Percentiles rank a stretch among this genome's conserved stretches.
These are phyloP conservation scores for Rhododendron kiyosumense DNA, from an alignment of 148 eudicot genomes.

Conservation along the genomic window DNA sequence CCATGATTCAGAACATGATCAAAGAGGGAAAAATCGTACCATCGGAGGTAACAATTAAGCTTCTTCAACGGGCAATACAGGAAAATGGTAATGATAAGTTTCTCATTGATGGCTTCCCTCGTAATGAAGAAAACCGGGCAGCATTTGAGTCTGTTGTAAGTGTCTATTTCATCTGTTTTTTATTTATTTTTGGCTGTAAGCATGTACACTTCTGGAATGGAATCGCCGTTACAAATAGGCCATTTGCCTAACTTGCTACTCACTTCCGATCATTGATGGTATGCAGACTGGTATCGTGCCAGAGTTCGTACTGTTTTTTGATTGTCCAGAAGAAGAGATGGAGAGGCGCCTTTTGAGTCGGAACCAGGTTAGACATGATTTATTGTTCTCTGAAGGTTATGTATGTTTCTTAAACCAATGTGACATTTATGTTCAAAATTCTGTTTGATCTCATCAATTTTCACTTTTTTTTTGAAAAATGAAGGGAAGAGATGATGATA, in stretches of 20 bases:
- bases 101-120: slow-evolving; percentile 84
- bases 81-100: slow-evolving; percentile 61
- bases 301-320: slow-evolving; percentile 64
- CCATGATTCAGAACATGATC: slow-evolving; percentile 79
- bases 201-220: slow-evolving; percentile 6
- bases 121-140: slow-evolving; percentile 72
- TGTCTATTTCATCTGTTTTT: background rate
- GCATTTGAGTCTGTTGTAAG: slow-evolving; percentile 78
- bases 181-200: background rate
- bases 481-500: slow-evolving; percentile 67
- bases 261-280: slow-evolving; percentile 6
- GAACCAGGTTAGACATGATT: slow-evolving; percentile 54
- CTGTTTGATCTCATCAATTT: background rate
- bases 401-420: background rate
- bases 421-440: background rate
- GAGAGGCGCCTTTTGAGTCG: slow-evolving; percentile 68
- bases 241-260: background rate
- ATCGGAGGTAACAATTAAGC: slow-evolving; percentile 71
- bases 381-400: background rate
- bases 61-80: slow-evolving; percentile 64
- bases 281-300: slow-evolving; percentile 74
- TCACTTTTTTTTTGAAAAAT: slow-evolving; percentile 2
- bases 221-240: background rate
- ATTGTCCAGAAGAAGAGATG: slow-evolving; percentile 85
- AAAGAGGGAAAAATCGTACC: slow-evolving; percentile 87